Base-by-base conservation (phyloP, 305 asterid species). In the Solanum hybrid region DNA sequence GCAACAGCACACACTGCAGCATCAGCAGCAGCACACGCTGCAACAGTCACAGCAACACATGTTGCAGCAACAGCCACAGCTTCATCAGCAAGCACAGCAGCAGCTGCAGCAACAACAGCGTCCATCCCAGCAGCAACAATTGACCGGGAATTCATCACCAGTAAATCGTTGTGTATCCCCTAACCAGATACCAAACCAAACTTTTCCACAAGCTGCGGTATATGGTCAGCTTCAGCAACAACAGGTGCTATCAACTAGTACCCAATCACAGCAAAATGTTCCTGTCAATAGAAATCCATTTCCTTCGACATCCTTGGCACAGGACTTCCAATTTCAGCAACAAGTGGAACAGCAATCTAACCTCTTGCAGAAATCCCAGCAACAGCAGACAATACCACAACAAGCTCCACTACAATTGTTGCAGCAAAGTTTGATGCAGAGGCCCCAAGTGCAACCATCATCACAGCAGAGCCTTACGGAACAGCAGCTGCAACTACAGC, bases 161-260 rank as follows among this genome's bases (percentile, higher is more conserved):
- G 91, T 89, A 45, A 92, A 91, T 40, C 92, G 88, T 82, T 90
- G 91, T 88, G 56, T 93, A 36, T 73, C 91, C 51, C 87, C 93
- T 64, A 93, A 92, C 88, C 97, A 90, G 85, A 90, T 64, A 8
- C 89, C 90, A 10, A 92, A 91, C 90, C 95, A 94, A 71, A 92
- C 91, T 88, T 87, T 90, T 89, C 98, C 92, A 92, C 97, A 93
- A 89, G 89, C 92, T 0, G 60, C 91, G 26, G 35, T 90, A 37
- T 93, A 92, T 89, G 88, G 96, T 86, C 98, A 94, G 92, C 91
- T 90, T 91, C 99, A 94, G 92, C 98, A 93, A 88, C 98, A 94
- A 69, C 95, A 94, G 76, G 64, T 91, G 4, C 87, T 90, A 78
- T 40, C 92, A 4, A 93, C 94, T 56, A 93, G 92, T 73, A 38